phyloP scores from a whole-genome alignment of 139 green algal species.

The Tetraselmis striata region DNA sequence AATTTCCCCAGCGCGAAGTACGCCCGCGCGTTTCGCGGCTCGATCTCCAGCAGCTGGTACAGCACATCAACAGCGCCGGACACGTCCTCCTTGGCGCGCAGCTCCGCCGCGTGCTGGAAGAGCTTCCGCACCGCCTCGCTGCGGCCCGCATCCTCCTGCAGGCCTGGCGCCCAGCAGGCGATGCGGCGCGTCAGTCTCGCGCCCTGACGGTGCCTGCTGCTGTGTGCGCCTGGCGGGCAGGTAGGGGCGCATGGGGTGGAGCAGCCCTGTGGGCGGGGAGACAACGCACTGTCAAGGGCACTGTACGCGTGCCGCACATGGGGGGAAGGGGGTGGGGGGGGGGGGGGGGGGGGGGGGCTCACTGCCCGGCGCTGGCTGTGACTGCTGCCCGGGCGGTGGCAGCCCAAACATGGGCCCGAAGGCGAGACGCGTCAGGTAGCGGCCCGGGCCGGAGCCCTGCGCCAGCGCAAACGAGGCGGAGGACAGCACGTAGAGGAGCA shows the following conservation, averaged over 20 bases:
- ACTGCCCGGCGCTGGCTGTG: not conserved
- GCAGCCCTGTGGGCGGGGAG: no score
- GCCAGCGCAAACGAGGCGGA: not conserved
- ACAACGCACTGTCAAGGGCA: no score
- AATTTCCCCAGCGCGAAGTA: not conserved
- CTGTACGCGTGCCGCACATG: no score
- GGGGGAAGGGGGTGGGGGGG: no score
- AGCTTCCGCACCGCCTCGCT: not conserved
- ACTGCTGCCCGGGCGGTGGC: not conserved
- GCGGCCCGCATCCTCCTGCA: not conserved
- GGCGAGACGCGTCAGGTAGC: not conserved
- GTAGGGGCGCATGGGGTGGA: no score
- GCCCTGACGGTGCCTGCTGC: no score
- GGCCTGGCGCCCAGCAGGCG: no score
- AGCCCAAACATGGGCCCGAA: not conserved
- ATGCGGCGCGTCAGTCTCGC: no score
- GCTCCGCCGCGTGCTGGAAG: not conserved
- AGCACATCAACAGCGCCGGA: not conserved
- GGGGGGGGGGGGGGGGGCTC: not conserved
- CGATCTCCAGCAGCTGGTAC: not conserved
- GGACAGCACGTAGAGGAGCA: not conserved
- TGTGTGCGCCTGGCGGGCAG: no score
- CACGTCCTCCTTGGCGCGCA: not conserved
- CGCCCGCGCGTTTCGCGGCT: not conserved
- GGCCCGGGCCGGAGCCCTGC: not conserved